These are phyloP conservation scores for Casaregolazyma suthepensis DNA, from an alignment of 1,139 yeast species.

Conservation along the genomic window DNA sequence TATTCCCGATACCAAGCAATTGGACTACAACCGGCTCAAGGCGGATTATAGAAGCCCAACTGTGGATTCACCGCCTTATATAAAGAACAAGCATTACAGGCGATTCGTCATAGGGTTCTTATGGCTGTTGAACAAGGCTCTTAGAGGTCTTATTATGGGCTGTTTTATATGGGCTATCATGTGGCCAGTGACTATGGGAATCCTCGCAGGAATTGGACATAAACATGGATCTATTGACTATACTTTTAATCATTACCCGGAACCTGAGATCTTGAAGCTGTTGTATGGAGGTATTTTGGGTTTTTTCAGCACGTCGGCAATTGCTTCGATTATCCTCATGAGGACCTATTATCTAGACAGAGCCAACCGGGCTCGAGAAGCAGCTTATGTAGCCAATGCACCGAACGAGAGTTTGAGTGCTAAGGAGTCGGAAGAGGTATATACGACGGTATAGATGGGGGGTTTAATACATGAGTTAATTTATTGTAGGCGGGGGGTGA, in stretches of 20 bases:
- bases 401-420: not conserved
- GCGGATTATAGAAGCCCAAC: not conserved
- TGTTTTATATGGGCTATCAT: conserved; percentile 4
- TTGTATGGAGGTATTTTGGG: conserved; percentile 8
- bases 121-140: conserved; percentile 8
- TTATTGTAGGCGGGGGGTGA: too few species aligned
- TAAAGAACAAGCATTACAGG: conserved; percentile 2
- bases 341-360: not conserved
- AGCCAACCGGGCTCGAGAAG: not conserved
- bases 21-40: not conserved
- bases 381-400: not conserved
- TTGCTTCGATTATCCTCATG: conserved; percentile 6
- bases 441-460: not conserved
- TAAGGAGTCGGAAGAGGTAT: not conserved
- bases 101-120: not conserved
- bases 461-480: not conserved
- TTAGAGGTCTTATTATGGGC: conserved; percentile 3
- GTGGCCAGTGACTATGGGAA: conserved; percentile 9
- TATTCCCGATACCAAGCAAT: conserved; percentile 6
- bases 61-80: not conserved
- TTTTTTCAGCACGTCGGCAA: conserved; percentile 5
- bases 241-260: conserved; percentile 3
- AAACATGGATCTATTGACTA: conserved; percentile 2
- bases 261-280: conserved; percentile 6
- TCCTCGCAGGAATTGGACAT: conserved; percentile 6